phyloP scores from a whole-genome alignment of 2,329 filamentous ascomycete species.

The Sordariomycetes sp. region DNA sequence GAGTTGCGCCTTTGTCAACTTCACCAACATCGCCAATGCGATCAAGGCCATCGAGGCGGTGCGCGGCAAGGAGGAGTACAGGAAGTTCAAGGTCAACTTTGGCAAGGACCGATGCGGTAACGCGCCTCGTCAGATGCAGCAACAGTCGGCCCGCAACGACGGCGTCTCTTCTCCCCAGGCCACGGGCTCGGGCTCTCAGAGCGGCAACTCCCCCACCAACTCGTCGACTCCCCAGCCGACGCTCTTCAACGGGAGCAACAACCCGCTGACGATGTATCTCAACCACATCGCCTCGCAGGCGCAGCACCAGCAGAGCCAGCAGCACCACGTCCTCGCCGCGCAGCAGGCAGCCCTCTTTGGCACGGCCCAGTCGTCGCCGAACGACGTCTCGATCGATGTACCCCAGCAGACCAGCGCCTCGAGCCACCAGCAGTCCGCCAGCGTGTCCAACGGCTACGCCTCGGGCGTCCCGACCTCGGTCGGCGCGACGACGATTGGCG shows the following conservation, averaged over 20 bases:
- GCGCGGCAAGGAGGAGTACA: conserved; percentile 89
- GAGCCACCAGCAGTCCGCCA: conserved; percentile 52
- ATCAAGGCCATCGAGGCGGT: conserved; percentile 99
- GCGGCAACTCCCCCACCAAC: conserved; percentile 41
- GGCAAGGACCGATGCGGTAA: conserved; percentile 98
- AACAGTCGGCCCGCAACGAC: conserved; percentile 55
- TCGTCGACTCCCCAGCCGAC: conserved; percentile 46
- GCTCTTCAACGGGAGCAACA: conserved; percentile 71
- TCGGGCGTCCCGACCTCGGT: conserved; percentile 28
- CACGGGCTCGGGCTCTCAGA: conserved; percentile 48
- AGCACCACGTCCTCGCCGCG: conserved; percentile 55
- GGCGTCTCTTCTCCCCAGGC: conserved; percentile 42
- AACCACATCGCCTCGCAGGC: conserved; percentile 66
- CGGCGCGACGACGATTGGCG: conserved; percentile 58
- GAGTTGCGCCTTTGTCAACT: conserved; percentile 99
- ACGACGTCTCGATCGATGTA: conserved; percentile 42
- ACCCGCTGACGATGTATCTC: conserved; percentile 87
- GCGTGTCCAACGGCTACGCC: conserved; percentile 50
- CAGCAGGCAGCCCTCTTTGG: conserved; percentile 77
- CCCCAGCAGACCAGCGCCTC: conserved; percentile 43
- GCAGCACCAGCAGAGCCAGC: conserved; percentile 62
- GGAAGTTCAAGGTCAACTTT: conserved; percentile 98
- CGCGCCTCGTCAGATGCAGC: conserved; percentile 74
- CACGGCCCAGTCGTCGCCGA: conserved; percentile 48
- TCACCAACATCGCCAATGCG: conserved; percentile 98